Percentiles rank a stretch among this genome's conserved stretches.
Evolutionary conservation across 2,329 filamentous ascomycete species (phyloP).

Genomic region (Pseudocercospora vitis): DNA sequence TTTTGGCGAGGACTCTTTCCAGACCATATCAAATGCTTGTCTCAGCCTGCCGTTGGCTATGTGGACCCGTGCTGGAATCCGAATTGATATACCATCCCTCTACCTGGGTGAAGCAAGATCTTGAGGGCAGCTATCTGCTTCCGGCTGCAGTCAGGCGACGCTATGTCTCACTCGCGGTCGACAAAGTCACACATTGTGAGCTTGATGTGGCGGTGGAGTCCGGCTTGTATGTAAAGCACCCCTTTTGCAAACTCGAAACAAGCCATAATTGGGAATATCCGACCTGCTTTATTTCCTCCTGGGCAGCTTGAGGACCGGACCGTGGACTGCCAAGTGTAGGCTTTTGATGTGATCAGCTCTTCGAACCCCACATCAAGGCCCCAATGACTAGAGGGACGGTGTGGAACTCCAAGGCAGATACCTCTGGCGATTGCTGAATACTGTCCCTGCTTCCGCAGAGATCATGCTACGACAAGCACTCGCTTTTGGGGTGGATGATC

Average conservation of each 20-base stretch:
- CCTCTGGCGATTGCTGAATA: too few relatives aligned
- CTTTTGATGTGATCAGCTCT: not conserved
- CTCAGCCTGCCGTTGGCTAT: not conserved
- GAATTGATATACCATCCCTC: slow-evolving; percentile 7
- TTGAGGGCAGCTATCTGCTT: slow-evolving; percentile 6
- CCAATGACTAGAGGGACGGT: not conserved
- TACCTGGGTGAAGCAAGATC: slow-evolving; percentile 13
- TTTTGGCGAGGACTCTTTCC: not conserved
- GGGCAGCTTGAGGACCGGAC: too few relatives aligned
- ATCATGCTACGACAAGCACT: too few relatives aligned
- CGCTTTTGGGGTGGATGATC: too few relatives aligned
- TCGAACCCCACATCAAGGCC: not conserved
- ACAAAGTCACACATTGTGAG: not conserved
- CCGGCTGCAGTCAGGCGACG: not conserved
- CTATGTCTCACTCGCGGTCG: not conserved
- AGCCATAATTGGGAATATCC: not conserved
- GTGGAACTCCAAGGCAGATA: too few relatives aligned
- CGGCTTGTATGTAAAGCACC: not conserved
- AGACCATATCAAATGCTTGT: slow-evolving; percentile 6
- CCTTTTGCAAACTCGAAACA: not conserved
- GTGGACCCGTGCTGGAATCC: not conserved
- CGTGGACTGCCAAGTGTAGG: too few relatives aligned
- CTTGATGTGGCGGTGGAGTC: not conserved
- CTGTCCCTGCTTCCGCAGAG: too few relatives aligned
- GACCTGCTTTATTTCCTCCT: not conserved